These are phyloP conservation scores for Pyricularia pennisetigena DNA, from an alignment of 2,329 filamentous ascomycete species.

Conservation along the genomic window DNA sequence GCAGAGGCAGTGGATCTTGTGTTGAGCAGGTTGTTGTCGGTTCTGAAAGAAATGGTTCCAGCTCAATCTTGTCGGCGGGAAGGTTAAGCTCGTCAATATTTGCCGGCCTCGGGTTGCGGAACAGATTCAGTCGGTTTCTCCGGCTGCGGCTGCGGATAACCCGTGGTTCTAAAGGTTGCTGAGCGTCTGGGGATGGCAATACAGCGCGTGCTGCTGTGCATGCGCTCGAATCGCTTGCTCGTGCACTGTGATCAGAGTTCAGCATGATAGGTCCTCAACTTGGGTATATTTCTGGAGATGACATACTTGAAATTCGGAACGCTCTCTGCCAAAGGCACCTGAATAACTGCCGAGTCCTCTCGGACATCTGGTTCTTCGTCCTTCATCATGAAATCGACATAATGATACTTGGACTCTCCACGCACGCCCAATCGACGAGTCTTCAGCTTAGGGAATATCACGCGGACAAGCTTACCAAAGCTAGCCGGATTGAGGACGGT, in stretches of 20 bases:
- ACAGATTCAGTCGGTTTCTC: conserved; percentile 32
- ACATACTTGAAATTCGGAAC: conserved; percentile 41
- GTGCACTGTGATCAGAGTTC: conserved; percentile 5
- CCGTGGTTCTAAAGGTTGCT: background rate
- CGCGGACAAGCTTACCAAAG: conserved; percentile 92
- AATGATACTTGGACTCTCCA: conserved; percentile 98
- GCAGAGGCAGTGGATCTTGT: conserved; percentile 67
- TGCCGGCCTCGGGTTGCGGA: conserved; percentile 46
- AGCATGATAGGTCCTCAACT: background rate
- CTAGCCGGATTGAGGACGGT: conserved; percentile 94
- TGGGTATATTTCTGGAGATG: background rate
- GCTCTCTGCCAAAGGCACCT: conserved; percentile 38
- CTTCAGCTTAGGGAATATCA: conserved; percentile 91
- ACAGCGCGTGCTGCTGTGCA: conserved; percentile 13
- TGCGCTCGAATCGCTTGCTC: conserved; percentile 14
- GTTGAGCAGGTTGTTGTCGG: conserved; percentile 44
- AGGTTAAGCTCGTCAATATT: conserved; percentile 49
- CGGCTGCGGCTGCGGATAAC: conserved; percentile 20
- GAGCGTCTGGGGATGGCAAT: conserved; percentile 27
- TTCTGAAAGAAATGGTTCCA: conserved; percentile 51
- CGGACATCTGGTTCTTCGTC: conserved; percentile 44
- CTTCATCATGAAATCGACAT: conserved; percentile 56
- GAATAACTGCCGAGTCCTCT: conserved; percentile 33
- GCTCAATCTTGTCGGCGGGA: conserved; percentile 45
- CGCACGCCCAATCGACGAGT: conserved; percentile 85